Base-by-base conservation (phyloP, 2,329 filamentous ascomycete genomes). In the Aspergillus texensis region DNA sequence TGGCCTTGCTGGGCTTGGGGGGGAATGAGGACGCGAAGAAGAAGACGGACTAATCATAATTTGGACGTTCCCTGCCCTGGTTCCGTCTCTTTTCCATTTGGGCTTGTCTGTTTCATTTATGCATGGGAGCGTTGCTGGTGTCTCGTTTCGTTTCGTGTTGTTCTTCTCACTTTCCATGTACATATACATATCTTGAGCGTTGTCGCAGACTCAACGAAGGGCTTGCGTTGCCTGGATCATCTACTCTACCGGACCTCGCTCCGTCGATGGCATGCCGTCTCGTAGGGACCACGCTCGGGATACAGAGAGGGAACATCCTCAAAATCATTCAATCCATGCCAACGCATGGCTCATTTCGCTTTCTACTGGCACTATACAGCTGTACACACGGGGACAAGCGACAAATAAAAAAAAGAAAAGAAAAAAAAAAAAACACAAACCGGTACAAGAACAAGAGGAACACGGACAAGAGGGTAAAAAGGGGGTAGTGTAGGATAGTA, bases 321-420 rank as follows among this genome's bases (percentile, higher is more conserved):
- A 36, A 52, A 60, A 54, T 60, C 58, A 41, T 58, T 53, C 58
- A 57, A 61, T 55, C 53, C 62, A 45, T 36, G 36, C 16, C 21
- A 32, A 58, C n/a, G 14, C 50, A 61, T 24, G 54, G 59, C 46
- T 61, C 62, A 55, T 61, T 55, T 58, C 41, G 28, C 46, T 28
- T 58, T 65, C 65, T 66, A 70, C 67, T 64, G 55, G 54, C 62
- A 68, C 58, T 70, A 70, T 70, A 69, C 68, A 71, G 65, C 66
- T 71, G 67, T 70, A 71, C 67, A 71, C 59, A 65, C 16, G 16
- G 14, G 26, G 12, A 30, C 46, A 30, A 50, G 36, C 36, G 36
- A 41, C 34, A 36, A 12, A 41, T 32, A 41, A 9, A 6, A 19
- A 41, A 41, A 19, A 8, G 1, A 19, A 39, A 16, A 61, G 54